phyloP scores from a whole-genome alignment of 2,329 filamentous ascomycete species.

The Lachnum nothofagi region DNA sequence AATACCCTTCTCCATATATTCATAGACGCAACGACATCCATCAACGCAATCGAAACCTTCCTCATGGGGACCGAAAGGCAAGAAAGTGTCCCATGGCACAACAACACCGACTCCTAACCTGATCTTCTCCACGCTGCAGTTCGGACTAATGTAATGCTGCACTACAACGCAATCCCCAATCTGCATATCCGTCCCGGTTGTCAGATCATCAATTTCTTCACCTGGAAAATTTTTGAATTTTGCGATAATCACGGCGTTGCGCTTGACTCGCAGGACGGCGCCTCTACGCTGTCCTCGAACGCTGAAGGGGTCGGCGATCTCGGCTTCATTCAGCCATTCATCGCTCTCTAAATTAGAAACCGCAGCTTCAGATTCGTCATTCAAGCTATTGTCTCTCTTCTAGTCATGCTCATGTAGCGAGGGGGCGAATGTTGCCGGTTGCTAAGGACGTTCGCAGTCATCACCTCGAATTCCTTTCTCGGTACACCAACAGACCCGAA shows the following conservation, averaged over 20 bases:
- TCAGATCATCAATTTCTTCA: not conserved
- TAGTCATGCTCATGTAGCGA: not conserved
- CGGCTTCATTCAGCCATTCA: too few species aligned
- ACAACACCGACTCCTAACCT: not conserved
- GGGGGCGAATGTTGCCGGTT: not conserved
- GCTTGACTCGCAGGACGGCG: not conserved
- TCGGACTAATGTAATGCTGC: not conserved
- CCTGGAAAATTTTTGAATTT: not conserved
- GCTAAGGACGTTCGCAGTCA: not conserved
- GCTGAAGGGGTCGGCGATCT: not conserved
- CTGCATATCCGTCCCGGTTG: not conserved
- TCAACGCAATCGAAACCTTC: not conserved
- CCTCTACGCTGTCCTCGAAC: not conserved
- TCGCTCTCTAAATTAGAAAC: too few species aligned
- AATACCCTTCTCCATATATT: not conserved
- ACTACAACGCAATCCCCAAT: not conserved
- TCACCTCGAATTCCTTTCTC: not conserved
- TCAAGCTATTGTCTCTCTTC: not conserved
- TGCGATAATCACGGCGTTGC: not conserved
- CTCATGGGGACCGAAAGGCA: not conserved
- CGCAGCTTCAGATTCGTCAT: not conserved
- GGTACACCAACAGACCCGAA: not conserved
- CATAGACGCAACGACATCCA: not conserved
- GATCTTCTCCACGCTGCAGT: not conserved
- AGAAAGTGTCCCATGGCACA: not conserved